Evolutionary conservation across 2,329 filamentous ascomycete genomes (phyloP).

Genomic region (Colletotrichum cereale): DNA sequence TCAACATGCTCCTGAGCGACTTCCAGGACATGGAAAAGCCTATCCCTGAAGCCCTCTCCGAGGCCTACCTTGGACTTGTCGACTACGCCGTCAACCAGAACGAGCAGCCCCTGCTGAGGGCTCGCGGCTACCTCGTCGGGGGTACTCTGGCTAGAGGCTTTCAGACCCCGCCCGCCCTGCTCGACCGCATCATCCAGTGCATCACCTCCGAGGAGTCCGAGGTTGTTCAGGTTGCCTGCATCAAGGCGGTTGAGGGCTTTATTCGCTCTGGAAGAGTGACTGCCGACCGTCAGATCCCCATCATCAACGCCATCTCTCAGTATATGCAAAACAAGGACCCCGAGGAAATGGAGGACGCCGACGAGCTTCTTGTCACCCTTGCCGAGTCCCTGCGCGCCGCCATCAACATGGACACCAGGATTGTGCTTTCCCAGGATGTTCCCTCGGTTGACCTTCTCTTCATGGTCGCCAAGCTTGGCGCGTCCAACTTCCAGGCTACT

Average conservation of each 20-base stretch:
- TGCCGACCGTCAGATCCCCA: slow-evolving; percentile 68
- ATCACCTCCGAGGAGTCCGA: slow-evolving; percentile 84
- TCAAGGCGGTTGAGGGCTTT: slow-evolving; percentile 84
- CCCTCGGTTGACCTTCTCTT: slow-evolving; percentile 88
- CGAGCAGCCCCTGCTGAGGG: slow-evolving; percentile 82
- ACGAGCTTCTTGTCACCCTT: slow-evolving; percentile 91
- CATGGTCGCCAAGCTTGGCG: slow-evolving; percentile 87
- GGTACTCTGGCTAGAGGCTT: slow-evolving; percentile 81
- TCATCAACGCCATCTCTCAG: slow-evolving; percentile 73
- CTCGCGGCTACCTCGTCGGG: slow-evolving; percentile 88
- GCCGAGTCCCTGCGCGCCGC: slow-evolving; percentile 87
- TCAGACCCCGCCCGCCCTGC: slow-evolving; percentile 72
- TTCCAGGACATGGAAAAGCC: slow-evolving; percentile 82
- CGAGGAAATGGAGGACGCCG: slow-evolving; percentile 85
- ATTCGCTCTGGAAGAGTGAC: slow-evolving; percentile 65
- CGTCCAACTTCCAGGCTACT: slow-evolving; percentile 90
- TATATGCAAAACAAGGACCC: slow-evolving; percentile 87
- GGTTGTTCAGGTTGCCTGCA: slow-evolving; percentile 91
- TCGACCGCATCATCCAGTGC: slow-evolving; percentile 80
- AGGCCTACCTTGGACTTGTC: slow-evolving; percentile 84
- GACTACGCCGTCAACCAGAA: slow-evolving; percentile 78
- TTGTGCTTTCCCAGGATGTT: slow-evolving; percentile 78
- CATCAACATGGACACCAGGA: slow-evolving; percentile 81
- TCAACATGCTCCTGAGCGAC: slow-evolving; percentile 86
- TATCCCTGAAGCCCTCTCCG: slow-evolving; percentile 77